A percentile compares a stretch with the other conserved stretches of the same genome.
These are phyloP conservation scores for Tarenaya hassleriana DNA, from an alignment of 345 rosid genomes.

Conservation along the genomic window DNA sequence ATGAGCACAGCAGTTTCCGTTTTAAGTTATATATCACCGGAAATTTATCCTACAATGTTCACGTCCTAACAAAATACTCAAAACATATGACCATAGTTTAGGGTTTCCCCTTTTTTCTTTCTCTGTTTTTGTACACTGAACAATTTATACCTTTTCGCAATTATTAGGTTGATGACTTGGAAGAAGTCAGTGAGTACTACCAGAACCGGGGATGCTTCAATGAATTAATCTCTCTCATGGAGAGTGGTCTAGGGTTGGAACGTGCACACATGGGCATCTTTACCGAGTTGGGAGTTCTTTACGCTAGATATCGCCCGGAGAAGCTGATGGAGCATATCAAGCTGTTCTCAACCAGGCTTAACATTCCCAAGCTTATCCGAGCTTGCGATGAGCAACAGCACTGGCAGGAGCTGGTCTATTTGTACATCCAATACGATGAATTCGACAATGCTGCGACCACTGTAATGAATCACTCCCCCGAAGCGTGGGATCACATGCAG, in stretches of 20 bases:
- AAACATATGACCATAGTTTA: no score
- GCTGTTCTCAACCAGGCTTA: conserved; percentile 92
- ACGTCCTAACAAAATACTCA: background rate
- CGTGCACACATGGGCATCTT: conserved; percentile 99
- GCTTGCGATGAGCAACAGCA: conserved; percentile 99
- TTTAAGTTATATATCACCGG: no score
- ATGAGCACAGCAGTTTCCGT: no score
- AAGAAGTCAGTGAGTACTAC: conserved; percentile 93
- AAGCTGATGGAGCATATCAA: conserved; percentile 99
- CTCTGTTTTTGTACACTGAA: no score
- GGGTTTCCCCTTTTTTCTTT: no score
- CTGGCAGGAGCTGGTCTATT: conserved; percentile 89
- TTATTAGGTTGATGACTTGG: conserved; percentile 86
- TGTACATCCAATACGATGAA: conserved; percentile 89
- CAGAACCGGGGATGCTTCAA: conserved; percentile 97
- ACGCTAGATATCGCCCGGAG: conserved; percentile 94
- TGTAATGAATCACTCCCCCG: conserved; percentile 98
- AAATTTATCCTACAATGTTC: background rate
- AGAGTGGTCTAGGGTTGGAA: conserved; percentile 96
- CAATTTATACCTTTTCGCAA: conserved; percentile 3
- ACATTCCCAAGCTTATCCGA: conserved; percentile 91
- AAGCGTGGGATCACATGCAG: conserved; percentile 99
- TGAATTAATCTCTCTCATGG: conserved; percentile 96
- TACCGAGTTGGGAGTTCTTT: conserved; percentile 94
- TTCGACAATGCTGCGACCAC: conserved; percentile 98